Base-by-base conservation (phyloP, 352 stramenopile species). In the Globisporangium irregulare region DNA sequence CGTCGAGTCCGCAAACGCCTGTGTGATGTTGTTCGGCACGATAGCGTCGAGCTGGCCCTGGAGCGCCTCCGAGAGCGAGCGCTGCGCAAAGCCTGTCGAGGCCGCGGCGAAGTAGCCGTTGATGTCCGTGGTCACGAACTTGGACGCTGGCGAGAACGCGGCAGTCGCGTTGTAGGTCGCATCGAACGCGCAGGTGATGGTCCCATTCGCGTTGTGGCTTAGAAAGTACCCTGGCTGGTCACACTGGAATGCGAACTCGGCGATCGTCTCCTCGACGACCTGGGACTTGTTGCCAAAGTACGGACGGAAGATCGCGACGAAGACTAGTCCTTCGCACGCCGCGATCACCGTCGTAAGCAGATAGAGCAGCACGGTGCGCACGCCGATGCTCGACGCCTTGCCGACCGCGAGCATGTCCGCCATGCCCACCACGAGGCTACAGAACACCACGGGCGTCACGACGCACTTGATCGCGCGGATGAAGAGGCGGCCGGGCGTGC, bases 381-480 rank as follows among this genome's bases (percentile, higher is more conserved):
- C 63, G 15, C 76, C 77, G 38, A 87, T 78, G 29, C 65, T 63
- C 7, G 64, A 73, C 43, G 73, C 70, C 51, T 82, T 79, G 59
- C 74, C 68, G 10, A 78, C 71, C 38, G 75, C 24, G 27, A 76
- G 67, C 62, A 87, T 73, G 50, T 85, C 79, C 14, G 71, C 71
- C 65, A 86, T 78, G 29, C 69, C 77, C 54, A 80, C 75, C 27
- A 82, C 71, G 29, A 87, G 64, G 3, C 72, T 79, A 22, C 69
- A 78, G 62, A 87, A 86, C 29, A 87, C 76, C 27, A 86, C 29
- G 2, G 76, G 75, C 4, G 72, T 69, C 53, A 87, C 76, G 54
- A 86, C 60, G 7, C 75, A 87, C 53, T 78, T 73, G 48, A 87
- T 67, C n/a, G 77, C 79, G 61, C 74, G 74, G 56, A 87, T 73